Evolutionary conservation across 805 yeast genomes (phyloP).

Genomic region (Saccharomyces jurei): DNA sequence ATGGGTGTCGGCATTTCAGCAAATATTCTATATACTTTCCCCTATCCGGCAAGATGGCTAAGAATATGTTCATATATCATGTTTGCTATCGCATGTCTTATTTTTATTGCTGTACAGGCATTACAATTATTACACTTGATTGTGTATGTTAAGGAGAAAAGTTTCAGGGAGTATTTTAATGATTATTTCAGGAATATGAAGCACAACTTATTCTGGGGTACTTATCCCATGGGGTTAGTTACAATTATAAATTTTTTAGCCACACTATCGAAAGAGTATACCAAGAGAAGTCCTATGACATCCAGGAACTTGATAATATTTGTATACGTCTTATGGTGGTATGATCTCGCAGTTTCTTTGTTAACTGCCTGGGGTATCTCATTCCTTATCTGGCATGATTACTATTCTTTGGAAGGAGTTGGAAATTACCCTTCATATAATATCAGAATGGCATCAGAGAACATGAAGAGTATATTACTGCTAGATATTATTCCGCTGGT

Average conservation of each 20-base stretch:
- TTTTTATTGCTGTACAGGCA: constrained; percentile 37
- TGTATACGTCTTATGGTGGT: constrained; percentile 67
- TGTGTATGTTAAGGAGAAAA: constrained; percentile 20
- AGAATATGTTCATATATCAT: constrained; percentile 47
- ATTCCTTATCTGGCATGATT: constrained; percentile 38
- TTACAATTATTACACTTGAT: constrained; percentile 37
- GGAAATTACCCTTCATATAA: constrained; percentile 2
- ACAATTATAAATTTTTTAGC: constrained; percentile 55
- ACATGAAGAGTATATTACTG: constrained; percentile 50
- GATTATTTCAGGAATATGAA: constrained; percentile 34
- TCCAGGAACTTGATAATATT: constrained; percentile 39
- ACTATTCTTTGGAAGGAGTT: constrained; percentile 21
- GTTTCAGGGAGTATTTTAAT: constrained; percentile 19
- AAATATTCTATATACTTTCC: constrained; percentile 52
- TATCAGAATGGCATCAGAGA: constrained; percentile 25
- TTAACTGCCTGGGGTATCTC: constrained; percentile 54
- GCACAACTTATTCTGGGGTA: constrained; percentile 62
- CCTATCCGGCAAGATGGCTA: constrained; percentile 57
- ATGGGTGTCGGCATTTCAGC: constrained; percentile 83
- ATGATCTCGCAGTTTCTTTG: constrained; percentile 47
- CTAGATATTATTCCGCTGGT: constrained; percentile 76
- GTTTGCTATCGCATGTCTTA: constrained; percentile 50
- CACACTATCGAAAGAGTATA: constrained; percentile 32
- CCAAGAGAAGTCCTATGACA: neutral
- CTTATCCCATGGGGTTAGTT: constrained; percentile 71